These are phyloP conservation scores for Teratosphaeria nubilosa DNA, from an alignment of 2,329 filamentous ascomycete genomes.

Conservation along the genomic window DNA sequence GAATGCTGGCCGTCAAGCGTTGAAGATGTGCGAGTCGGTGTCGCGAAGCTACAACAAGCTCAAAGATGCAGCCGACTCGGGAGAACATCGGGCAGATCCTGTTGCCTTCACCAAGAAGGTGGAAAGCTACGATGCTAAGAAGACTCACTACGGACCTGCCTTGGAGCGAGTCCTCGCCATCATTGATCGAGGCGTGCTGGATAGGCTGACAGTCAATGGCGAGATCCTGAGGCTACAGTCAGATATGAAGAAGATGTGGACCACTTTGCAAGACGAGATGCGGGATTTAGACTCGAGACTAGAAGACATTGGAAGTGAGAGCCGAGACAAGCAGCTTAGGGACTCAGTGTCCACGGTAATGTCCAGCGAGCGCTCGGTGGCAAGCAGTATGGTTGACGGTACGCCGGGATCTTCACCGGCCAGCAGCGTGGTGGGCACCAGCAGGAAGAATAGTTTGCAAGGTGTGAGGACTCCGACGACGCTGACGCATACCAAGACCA, in stretches of 20 bases:
- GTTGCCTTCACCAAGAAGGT: slow-evolving; percentile 67
- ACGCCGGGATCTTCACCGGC: slow-evolving; percentile 54
- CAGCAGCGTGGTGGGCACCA: slow-evolving; percentile 49
- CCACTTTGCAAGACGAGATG: slow-evolving; percentile 65
- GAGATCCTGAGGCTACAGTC: slow-evolving; percentile 80
- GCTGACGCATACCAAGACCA: slow-evolving; percentile 16
- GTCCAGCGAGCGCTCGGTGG: slow-evolving; percentile 58
- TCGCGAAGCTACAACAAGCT: slow-evolving; percentile 78
- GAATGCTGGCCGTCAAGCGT: slow-evolving; percentile 79
- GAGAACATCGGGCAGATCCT: slow-evolving; percentile 62
- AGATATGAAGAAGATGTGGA: slow-evolving; percentile 77
- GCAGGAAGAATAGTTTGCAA: slow-evolving; percentile 41
- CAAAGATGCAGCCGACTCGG: slow-evolving; percentile 65
- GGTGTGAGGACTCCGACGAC: slow-evolving; percentile 34
- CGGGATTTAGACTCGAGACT: slow-evolving; percentile 63
- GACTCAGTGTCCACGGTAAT: slow-evolving; percentile 91
- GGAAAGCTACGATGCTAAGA: slow-evolving; percentile 90
- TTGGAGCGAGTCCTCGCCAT: slow-evolving; percentile 86
- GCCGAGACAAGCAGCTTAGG: slow-evolving; percentile 61
- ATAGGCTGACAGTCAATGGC: slow-evolving; percentile 91
- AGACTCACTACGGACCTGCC: slow-evolving; percentile 83
- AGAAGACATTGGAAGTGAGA: slow-evolving; percentile 53
- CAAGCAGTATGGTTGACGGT: slow-evolving; percentile 32
- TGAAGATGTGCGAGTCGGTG: slow-evolving; percentile 95
- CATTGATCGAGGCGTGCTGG: slow-evolving; percentile 90